Percentiles rank a stretch among this genome's conserved stretches.
Conservation (phyloP, 2,329 filamentous ascomycete genomes). For the Neofusicoccum sp. region DNA sequence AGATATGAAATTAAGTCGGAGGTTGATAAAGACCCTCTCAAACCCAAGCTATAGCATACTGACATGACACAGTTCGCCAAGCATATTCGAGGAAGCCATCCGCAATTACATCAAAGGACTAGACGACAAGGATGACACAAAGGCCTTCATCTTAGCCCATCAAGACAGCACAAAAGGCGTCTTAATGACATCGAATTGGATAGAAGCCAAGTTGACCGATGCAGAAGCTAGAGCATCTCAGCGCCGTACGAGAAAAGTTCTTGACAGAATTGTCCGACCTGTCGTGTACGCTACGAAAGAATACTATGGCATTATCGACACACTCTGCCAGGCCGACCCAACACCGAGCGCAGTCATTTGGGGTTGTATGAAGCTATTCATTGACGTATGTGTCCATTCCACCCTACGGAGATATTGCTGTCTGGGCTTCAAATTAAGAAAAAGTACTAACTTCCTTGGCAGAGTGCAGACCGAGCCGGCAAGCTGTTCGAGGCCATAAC, state of each 20-base stretch:
- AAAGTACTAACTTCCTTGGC: background rate
- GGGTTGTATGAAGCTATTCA: slow-evolving; percentile 19
- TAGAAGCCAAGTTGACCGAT: background rate
- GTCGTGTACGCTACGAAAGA: background rate
- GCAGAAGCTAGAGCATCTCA: background rate
- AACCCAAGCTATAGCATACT: too few species aligned
- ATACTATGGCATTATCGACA: slow-evolving; percentile 11
- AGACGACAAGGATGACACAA: too few species aligned
- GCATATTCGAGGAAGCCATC: too few species aligned
- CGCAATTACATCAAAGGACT: too few species aligned
- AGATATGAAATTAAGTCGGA: too few species aligned
- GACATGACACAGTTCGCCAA: too few species aligned
- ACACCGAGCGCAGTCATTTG: slow-evolving; percentile 20
- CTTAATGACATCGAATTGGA: background rate
- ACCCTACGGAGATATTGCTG: background rate
- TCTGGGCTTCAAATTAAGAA: background rate
- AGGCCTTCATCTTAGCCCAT: too few species aligned
- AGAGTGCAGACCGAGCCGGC: background rate
- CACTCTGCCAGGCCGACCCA: slow-evolving; percentile 18
- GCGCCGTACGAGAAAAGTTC: background rate
- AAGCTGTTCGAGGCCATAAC: background rate
- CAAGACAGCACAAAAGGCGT: too few species aligned
- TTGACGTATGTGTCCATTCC: slow-evolving; percentile 14
- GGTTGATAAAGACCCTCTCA: too few species aligned
- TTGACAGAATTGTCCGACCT: background rate